phyloP scores from a whole-genome alignment of 1,139 yeast genomes.

The Lodderomyces pseudojiufengensis region DNA sequence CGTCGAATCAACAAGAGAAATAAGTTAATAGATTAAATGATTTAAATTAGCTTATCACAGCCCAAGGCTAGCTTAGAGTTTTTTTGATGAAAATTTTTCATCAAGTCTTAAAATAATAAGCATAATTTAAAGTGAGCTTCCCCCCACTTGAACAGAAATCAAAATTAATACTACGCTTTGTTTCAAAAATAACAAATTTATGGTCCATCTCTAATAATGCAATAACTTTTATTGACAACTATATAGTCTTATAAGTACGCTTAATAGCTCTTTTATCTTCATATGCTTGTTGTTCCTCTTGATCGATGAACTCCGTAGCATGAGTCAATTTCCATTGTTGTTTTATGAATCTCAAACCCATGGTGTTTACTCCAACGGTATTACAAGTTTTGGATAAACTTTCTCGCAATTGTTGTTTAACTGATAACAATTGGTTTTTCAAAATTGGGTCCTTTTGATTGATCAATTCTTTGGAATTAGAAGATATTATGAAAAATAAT shows the following conservation, averaged over 20 bases:
- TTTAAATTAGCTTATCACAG: too few relatives aligned
- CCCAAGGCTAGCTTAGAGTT: too few relatives aligned
- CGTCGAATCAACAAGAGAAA: too few relatives aligned
- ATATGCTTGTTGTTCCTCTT: slow-evolving; percentile 52
- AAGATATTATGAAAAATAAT: slow-evolving; percentile 65
- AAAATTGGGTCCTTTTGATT: slow-evolving; percentile 61
- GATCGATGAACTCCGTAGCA: slow-evolving; percentile 70
- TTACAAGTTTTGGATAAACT: slow-evolving; percentile 51
- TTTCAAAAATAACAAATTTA: too few relatives aligned
- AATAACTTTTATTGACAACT: too few relatives aligned
- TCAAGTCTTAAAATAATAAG: too few relatives aligned
- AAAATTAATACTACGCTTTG: too few relatives aligned
- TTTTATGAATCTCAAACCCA: slow-evolving; percentile 71
- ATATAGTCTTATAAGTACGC: slow-evolving; percentile 55
- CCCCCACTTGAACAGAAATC: too few relatives aligned
- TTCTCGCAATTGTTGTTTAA: slow-evolving; percentile 52
- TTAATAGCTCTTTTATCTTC: slow-evolving; percentile 59
- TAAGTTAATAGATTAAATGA: too few relatives aligned
- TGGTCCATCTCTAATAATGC: too few relatives aligned
- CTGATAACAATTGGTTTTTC: slow-evolving; percentile 55
- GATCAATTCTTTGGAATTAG: slow-evolving; percentile 73
- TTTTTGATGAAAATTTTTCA: too few relatives aligned
- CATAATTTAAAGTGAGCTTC: too few relatives aligned
- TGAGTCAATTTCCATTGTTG: slow-evolving; percentile 80
- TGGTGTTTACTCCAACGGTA: slow-evolving; percentile 81